phyloP scores from a whole-genome alignment of 495 filamentous ascomycete genomes.

The Cairneyella variabilis region DNA sequence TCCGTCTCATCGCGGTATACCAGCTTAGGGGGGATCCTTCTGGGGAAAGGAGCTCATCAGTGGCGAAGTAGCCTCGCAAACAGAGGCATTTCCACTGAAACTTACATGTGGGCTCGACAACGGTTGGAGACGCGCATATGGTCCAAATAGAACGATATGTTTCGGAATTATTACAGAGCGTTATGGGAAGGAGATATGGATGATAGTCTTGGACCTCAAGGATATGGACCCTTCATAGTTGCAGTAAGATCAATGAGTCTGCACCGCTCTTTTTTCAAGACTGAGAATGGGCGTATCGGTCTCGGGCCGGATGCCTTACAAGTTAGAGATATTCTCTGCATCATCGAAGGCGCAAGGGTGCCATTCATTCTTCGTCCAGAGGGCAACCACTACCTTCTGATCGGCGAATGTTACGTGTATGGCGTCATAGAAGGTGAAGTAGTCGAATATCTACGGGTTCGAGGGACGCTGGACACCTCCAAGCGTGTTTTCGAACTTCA shows the following conservation, averaged over 20 bases:
- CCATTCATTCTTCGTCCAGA: slow-evolving; percentile 18
- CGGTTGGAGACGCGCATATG: neutral
- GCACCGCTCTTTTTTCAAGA: neutral
- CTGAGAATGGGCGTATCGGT: neutral
- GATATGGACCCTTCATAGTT: too few relatives aligned
- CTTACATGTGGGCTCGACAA: neutral
- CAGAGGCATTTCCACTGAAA: neutral
- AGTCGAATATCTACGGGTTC: too few relatives aligned
- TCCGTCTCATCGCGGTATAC: too few relatives aligned
- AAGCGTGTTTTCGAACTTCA: too few relatives aligned
- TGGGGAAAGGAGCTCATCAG: neutral
- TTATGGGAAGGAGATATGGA: too few relatives aligned
- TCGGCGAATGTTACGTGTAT: slow-evolving; percentile 19
- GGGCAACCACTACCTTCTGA: slow-evolving; percentile 3
- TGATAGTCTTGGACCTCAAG: too few relatives aligned
- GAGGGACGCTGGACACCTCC: too few relatives aligned
- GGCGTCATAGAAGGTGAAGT: neutral
- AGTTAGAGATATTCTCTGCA: slow-evolving; percentile 9
- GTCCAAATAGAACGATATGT: too few relatives aligned
- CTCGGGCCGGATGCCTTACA: neutral
- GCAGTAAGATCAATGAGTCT: too few relatives aligned
- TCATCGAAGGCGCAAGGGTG: slow-evolving; percentile 11
- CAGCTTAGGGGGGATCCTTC: neutral
- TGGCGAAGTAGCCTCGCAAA: neutral
- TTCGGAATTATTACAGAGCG: too few relatives aligned